Evolutionary conservation across 805 yeast genomes (phyloP).

Genomic region (Debaryomyces prosopidis): DNA sequence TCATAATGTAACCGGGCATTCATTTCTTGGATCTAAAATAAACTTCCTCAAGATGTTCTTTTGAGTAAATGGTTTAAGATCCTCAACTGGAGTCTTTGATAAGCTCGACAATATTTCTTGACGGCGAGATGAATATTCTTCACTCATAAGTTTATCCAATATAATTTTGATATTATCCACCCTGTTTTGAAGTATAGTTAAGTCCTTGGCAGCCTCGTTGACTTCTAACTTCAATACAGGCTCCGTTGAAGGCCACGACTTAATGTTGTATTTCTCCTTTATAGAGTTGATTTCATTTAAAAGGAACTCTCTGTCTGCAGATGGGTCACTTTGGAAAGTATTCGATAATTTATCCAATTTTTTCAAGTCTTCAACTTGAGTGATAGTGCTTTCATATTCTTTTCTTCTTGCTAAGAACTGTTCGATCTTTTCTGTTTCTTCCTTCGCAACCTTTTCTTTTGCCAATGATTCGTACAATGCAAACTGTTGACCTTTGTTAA

Average conservation of each 20-base stretch:
- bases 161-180: slow-evolving; percentile 26
- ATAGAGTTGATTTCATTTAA: slow-evolving; percentile 34
- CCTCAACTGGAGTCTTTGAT: slow-evolving; percentile 18
- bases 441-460: slow-evolving; percentile 60
- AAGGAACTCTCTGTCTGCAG: slow-evolving; percentile 21
- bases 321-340: slow-evolving; percentile 23
- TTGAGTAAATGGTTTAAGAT: slow-evolving; percentile 42
- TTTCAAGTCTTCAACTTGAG: slow-evolving; percentile 39
- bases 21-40: slow-evolving; percentile 38
- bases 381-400: slow-evolving; percentile 24
- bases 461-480: slow-evolving; percentile 77
- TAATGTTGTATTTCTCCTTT: slow-evolving; percentile 37
- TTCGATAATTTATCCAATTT: slow-evolving; percentile 31
- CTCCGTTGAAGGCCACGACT: slow-evolving; percentile 42
- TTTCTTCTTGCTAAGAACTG: slow-evolving; percentile 52
- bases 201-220: slow-evolving; percentile 25
- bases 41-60: slow-evolving; percentile 75
- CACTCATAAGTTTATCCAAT: slow-evolving; percentile 32
- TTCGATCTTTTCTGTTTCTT: slow-evolving; percentile 58
- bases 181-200: slow-evolving; percentile 29
- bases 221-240: slow-evolving; percentile 38
- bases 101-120: slow-evolving; percentile 19
- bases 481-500: slow-evolving; percentile 89
- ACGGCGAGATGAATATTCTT: slow-evolving; percentile 22
- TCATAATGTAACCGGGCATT: slow-evolving; percentile 20